These are phyloP conservation scores for Centella asiatica DNA, from an alignment of 129 eudicot species.

Conservation along the genomic window DNA sequence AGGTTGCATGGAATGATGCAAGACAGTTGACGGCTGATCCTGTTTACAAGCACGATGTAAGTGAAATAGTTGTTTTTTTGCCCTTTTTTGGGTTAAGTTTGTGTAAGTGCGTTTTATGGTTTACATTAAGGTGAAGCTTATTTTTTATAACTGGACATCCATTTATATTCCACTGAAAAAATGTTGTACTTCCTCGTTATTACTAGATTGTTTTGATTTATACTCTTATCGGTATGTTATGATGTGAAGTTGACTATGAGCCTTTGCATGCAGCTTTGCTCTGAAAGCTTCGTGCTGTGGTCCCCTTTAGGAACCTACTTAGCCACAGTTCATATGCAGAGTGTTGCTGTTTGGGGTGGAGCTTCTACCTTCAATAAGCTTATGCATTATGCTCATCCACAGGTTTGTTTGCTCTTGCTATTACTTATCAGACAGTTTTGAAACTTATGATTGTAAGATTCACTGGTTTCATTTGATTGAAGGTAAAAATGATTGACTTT, in stretches of 20 bases:
- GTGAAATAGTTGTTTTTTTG: too few relatives aligned
- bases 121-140: not conserved
- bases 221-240: not conserved
- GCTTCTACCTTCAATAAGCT: slow-evolving; percentile 68
- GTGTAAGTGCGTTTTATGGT: not conserved
- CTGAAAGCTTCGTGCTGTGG: slow-evolving; percentile 86
- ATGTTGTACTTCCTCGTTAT: not conserved
- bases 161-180: not conserved
- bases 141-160: not conserved
- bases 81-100: not conserved
- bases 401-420: slow-evolving; percentile 28
- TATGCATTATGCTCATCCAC: slow-evolving; percentile 83
- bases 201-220: too few relatives aligned
- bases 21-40: slow-evolving; percentile 69
- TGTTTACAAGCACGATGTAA: slow-evolving; percentile 41
- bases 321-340: slow-evolving; percentile 85
- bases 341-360: slow-evolving; percentile 94
- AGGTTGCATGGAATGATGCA: slow-evolving; percentile 91
- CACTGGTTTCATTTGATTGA: slow-evolving; percentile 7
- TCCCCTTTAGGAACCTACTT: slow-evolving; percentile 81
- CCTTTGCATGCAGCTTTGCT: slow-evolving; percentile 52
- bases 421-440: not conserved
- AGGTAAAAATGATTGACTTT: slow-evolving; percentile 83
- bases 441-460: not conserved
- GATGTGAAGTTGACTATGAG: not conserved